These are phyloP conservation scores for Trichoderma breve DNA, from an alignment of 2,329 filamentous ascomycete genomes.

Conservation along the genomic window DNA sequence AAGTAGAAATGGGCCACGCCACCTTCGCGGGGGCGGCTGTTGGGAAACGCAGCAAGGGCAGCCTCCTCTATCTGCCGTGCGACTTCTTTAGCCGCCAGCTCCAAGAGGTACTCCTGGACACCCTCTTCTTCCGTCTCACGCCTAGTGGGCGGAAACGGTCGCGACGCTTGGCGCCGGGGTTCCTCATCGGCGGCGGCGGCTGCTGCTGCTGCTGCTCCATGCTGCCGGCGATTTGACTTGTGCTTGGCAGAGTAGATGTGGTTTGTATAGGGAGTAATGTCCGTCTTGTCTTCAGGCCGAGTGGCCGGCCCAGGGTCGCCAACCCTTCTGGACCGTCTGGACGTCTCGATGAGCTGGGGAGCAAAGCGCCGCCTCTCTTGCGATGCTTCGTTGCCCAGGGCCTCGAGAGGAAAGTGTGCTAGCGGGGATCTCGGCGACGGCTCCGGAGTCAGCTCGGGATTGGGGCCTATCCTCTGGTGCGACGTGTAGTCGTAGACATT, in stretches of 20 bases:
- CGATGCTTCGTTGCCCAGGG: slow-evolving; percentile 36
- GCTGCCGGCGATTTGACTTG: slow-evolving; percentile 36
- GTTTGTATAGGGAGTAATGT: slow-evolving; percentile 64
- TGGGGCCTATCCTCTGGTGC: slow-evolving; percentile 43
- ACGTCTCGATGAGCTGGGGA: slow-evolving; percentile 79
- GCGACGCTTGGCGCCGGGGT: slow-evolving; percentile 30
- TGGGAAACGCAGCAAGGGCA: slow-evolving; percentile 73
- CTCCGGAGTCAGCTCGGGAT: slow-evolving; percentile 57
- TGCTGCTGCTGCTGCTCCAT: slow-evolving; percentile 22
- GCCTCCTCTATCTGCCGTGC: slow-evolving; percentile 77
- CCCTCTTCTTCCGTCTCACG: slow-evolving; percentile 72
- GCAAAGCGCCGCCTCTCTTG: slow-evolving; percentile 58
- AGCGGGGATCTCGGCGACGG: slow-evolving; percentile 51
- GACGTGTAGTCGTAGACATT: slow-evolving; percentile 21
- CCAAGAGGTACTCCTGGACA: slow-evolving; percentile 73
- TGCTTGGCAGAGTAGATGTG: slow-evolving; percentile 53
- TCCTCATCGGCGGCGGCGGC: slow-evolving; percentile 32
- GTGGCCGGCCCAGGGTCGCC: slow-evolving; percentile 63
- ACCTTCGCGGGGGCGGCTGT: slow-evolving; percentile 66
- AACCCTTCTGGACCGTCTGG: slow-evolving; percentile 65
- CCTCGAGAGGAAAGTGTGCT: slow-evolving; percentile 42
- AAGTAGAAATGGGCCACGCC: slow-evolving; percentile 70
- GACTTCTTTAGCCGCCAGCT: slow-evolving; percentile 75
- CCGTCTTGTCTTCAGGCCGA: slow-evolving; percentile 66
- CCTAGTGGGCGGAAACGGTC: slow-evolving; percentile 44